Evolutionary conservation across 1,284 basidiomycete genomes (phyloP).

Genomic region (Earliella scabrosa): DNA sequence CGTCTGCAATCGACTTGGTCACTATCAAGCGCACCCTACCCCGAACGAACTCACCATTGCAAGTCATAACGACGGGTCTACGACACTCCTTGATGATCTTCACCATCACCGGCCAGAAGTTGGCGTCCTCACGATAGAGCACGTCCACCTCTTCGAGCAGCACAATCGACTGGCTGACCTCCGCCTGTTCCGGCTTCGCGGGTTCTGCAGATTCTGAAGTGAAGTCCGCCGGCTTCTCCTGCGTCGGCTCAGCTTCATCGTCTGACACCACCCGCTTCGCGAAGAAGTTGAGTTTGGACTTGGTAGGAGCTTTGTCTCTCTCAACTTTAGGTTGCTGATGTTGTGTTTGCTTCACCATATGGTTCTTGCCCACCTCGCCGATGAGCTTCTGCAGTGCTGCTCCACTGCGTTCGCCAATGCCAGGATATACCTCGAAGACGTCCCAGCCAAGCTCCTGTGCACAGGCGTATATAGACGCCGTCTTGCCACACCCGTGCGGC

Average conservation of each 20-base stretch:
- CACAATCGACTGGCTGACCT: constrained; percentile 82
- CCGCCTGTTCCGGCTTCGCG: neutral
- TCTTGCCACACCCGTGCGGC: constrained; percentile 89
- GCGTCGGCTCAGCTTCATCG: constrained; percentile 8
- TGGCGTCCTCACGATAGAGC: constrained; percentile 86
- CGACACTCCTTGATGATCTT: constrained; percentile 81
- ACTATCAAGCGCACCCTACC: constrained; percentile 12
- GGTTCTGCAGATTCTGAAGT: neutral
- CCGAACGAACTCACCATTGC: constrained; percentile 76
- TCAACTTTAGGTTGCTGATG: constrained; percentile 24
- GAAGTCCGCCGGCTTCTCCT: neutral
- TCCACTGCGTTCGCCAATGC: constrained; percentile 86
- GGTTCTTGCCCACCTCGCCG: constrained; percentile 94
- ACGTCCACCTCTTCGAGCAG: constrained; percentile 98
- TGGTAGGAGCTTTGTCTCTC: neutral
- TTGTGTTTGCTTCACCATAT: constrained; percentile 62
- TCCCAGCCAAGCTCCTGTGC: constrained; percentile 94
- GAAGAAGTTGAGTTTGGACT: constrained; percentile 19
- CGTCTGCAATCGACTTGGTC: constrained; percentile 52
- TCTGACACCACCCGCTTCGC: constrained; percentile 21
- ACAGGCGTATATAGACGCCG: constrained; percentile 91
- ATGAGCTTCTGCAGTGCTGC: constrained; percentile 81
- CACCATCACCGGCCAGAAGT: constrained; percentile 90
- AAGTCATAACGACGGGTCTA: constrained; percentile 89
- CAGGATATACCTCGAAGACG: constrained; percentile 97